Evolutionary conservation across 2,329 filamentous ascomycete species (phyloP), one percentile per base, ranked within the genome.

Genomic region (Aspergillus oerlinghausenensis): DNA sequence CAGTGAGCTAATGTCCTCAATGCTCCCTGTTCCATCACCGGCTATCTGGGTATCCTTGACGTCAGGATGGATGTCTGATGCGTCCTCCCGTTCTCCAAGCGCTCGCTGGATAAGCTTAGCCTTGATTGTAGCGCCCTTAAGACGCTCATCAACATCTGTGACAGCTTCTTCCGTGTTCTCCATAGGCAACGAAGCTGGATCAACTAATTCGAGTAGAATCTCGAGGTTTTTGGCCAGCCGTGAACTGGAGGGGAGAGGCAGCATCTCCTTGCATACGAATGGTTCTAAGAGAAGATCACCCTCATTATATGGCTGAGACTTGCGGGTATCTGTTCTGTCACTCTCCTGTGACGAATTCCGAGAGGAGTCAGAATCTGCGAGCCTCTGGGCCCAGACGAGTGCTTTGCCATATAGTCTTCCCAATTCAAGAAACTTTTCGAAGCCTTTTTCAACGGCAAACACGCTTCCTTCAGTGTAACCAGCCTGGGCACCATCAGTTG

Each of bases 391-490:
- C 92, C 93, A 97, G n/a, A 97, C 80, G 25, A 89, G 76, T 14
- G 90, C 86, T 67, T 86, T 87, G 48, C 91, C 90, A 65, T 93
- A 88, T 32, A 97, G 75, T 57, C 82, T 82, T 2, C 93, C 93
- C 72, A 91, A 84, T 60, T 91, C 87, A 45, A 89, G 70, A 68
- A 95, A 97, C 75, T 96, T 97, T 66, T 96, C 90, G 66, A 94
- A 97, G 0, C 92, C 93, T 62, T 92, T 94, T 71, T 95, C 89
- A 45, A 97, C 84, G 0, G 93, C 94, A 70, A 97, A 91, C 21
- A 91, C 84, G 52, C 92, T 89, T 59, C 94, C 94, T 80, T 99
- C 94, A 62, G 90, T 85, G 56, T 87, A 86, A 42, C 94, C 94
- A 32, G 90, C 88, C 57, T 82, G 82, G 43, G 84, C 79, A 58